A percentile compares a stretch with the other conserved stretches of the same genome.
Conservation (phyloP, 768 basidiomycete genomes). For the Rhodotorula kratochvilovae region DNA sequence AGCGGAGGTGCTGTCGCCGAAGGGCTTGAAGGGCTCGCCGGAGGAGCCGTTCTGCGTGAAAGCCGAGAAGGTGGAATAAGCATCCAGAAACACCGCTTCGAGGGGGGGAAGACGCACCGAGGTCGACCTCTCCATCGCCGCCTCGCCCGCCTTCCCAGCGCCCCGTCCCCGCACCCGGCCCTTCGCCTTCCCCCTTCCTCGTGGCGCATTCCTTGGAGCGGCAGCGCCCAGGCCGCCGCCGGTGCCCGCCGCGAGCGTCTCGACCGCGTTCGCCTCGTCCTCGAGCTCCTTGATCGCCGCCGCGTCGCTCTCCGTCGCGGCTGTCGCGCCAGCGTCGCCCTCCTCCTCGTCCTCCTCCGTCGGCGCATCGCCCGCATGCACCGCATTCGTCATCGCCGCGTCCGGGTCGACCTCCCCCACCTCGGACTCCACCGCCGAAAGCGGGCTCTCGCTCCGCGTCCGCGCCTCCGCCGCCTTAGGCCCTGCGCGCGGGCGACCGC, state of each 20-base stretch:
- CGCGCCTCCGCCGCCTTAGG: neutral
- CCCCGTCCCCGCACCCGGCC: neutral
- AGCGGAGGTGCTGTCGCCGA: constrained; percentile 11
- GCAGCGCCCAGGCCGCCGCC: neutral
- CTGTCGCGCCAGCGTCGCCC: neutral
- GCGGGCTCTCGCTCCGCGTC: constrained; percentile 1
- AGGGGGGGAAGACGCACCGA: neutral
- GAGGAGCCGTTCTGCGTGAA: constrained; percentile 3
- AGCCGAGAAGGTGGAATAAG: neutral
- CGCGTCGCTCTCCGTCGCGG: neutral
- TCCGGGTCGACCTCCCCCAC: neutral
- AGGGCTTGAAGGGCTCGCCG: neutral
- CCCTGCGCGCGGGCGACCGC: neutral
- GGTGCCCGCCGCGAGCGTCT: neutral
- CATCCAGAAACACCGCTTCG: too few relatives aligned
- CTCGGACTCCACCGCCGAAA: constrained; percentile 8
- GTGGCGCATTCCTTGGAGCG: neutral
- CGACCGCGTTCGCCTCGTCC: neutral
- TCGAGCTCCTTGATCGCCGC: neutral
- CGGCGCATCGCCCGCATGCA: neutral
- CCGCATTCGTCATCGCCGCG: neutral
- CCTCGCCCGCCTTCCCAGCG: neutral
- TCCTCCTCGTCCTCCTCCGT: neutral
- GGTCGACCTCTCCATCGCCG: neutral
- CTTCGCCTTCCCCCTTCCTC: neutral